Conservation (phyloP, 1,284 basidiomycete genomes). For the Cutaneotrichosporon sp. region DNA sequence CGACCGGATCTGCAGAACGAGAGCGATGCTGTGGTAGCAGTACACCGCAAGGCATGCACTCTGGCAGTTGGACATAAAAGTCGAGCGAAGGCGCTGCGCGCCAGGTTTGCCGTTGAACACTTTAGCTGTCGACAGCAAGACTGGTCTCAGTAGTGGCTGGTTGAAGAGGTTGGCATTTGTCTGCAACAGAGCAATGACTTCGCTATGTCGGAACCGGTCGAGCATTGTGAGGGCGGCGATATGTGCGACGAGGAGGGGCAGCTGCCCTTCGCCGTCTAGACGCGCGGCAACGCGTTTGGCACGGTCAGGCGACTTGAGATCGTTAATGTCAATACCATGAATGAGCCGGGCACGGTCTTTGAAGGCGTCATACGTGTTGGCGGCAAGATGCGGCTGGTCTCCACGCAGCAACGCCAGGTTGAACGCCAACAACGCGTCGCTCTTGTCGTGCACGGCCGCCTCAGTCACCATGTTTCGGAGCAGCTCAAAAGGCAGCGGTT, state of each 20-base stretch:
- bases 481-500: slow-evolving; percentile 13
- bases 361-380: slow-evolving; percentile 10
- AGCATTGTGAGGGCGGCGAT: slow-evolving; percentile 27
- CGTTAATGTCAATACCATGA: slow-evolving; percentile 18
- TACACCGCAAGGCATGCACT: slow-evolving; percentile 17
- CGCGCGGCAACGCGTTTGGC: slow-evolving; percentile 21
- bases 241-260: slow-evolving; percentile 17
- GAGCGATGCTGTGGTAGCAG: slow-evolving; percentile 23
- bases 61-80: slow-evolving; percentile 17
- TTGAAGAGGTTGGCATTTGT: not conserved
- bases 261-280: slow-evolving; percentile 18
- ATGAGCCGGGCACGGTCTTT: slow-evolving; percentile 15
- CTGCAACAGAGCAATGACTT: slow-evolving; percentile 17
- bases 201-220: slow-evolving; percentile 16
- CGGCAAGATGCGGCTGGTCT: slow-evolving; percentile 17
- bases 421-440: slow-evolving; percentile 18
- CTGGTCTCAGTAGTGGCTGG: not conserved
- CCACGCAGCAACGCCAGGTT: slow-evolving; percentile 19
- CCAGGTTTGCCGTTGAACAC: too few relatives aligned
- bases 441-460: slow-evolving; percentile 20
- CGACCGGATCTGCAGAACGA: slow-evolving; percentile 12
- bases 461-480: slow-evolving; percentile 25
- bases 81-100: not conserved
- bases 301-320: slow-evolving; percentile 15
- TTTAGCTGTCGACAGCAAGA: not conserved